A percentile compares a stretch with the other conserved stretches of the same genome.
phyloP scores from a whole-genome alignment of 2,329 filamentous ascomycete species.

The Neonectria magnoliae region DNA sequence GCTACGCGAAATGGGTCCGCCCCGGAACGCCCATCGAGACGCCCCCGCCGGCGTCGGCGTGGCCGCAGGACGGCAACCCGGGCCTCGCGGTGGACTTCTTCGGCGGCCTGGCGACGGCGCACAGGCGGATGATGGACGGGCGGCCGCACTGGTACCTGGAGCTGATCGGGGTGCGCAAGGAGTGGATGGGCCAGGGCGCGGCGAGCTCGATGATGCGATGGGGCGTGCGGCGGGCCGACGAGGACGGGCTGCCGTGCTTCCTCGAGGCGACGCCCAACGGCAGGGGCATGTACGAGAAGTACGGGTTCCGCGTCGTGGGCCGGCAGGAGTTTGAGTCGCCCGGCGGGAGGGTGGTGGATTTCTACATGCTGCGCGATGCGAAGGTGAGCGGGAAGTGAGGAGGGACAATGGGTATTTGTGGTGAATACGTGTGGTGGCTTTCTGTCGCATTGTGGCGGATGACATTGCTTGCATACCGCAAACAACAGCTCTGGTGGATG shows the following conservation, averaged over 20 bases:
- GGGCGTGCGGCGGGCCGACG: constrained; percentile 59
- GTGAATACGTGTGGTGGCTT: background rate
- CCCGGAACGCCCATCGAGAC: constrained; percentile 40
- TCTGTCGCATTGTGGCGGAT: background rate
- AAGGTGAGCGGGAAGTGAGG: constrained; percentile 18
- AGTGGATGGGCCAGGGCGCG: constrained; percentile 58
- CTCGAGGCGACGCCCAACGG: constrained; percentile 62
- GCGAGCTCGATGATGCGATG: constrained; percentile 57
- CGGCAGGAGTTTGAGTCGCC: constrained; percentile 47
- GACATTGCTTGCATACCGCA: background rate
- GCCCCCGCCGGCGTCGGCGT: constrained; percentile 44
- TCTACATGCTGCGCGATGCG: constrained; percentile 49
- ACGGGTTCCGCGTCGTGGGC: constrained; percentile 57
- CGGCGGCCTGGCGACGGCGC: constrained; percentile 47
- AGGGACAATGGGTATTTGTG: background rate
- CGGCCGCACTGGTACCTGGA: constrained; percentile 62
- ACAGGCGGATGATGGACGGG: constrained; percentile 50
- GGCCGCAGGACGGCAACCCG: constrained; percentile 52
- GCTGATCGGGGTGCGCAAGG: constrained; percentile 54
- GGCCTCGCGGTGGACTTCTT: constrained; percentile 54
- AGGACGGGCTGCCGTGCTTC: constrained; percentile 54
- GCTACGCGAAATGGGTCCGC: constrained; percentile 60
- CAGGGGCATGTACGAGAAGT: constrained; percentile 57
- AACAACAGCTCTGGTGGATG: background rate
- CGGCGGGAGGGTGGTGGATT: constrained; percentile 45